These are phyloP conservation scores for Sordariomycetes sp. DNA, from an alignment of 2,329 filamentous ascomycete genomes.

Conservation along the genomic window DNA sequence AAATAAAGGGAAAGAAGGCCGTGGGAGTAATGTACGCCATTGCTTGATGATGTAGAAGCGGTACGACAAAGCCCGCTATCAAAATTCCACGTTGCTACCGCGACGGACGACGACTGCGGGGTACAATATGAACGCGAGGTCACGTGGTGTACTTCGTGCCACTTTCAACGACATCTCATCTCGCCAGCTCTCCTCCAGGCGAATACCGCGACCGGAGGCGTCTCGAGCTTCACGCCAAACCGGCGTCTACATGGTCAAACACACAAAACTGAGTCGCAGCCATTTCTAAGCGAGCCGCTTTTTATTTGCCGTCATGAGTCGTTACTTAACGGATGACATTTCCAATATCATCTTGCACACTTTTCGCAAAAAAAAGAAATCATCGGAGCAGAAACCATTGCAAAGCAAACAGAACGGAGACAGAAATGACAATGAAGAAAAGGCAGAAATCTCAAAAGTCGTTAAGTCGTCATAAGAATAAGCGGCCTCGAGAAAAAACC, in stretches of 20 bases:
- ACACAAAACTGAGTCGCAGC: not conserved
- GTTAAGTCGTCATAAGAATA: conserved; percentile 20
- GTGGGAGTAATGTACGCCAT: not conserved
- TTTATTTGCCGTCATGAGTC: not conserved
- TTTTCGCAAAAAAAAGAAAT: not conserved
- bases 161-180: not conserved
- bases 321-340: not conserved
- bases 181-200: no score
- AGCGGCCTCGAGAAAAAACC: conserved; percentile 11
- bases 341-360: not conserved
- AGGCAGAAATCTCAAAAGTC: conserved; percentile 13
- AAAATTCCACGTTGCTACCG: not conserved
- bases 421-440: not conserved
- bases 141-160: not conserved
- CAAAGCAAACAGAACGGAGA: conserved; percentile 10
- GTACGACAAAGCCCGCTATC: not conserved
- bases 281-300: not conserved
- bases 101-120: not conserved
- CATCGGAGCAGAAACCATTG: not conserved
- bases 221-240: not conserved
- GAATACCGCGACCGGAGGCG: no score
- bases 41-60: not conserved
- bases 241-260: not conserved
- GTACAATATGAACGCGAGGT: not conserved
- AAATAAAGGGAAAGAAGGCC: not conserved